Percentiles rank a stretch among this genome's conserved stretches.
Evolutionary conservation across 1,284 basidiomycete species (phyloP).

Genomic region (Cutaneotrichosporon spelunceum): DNA sequence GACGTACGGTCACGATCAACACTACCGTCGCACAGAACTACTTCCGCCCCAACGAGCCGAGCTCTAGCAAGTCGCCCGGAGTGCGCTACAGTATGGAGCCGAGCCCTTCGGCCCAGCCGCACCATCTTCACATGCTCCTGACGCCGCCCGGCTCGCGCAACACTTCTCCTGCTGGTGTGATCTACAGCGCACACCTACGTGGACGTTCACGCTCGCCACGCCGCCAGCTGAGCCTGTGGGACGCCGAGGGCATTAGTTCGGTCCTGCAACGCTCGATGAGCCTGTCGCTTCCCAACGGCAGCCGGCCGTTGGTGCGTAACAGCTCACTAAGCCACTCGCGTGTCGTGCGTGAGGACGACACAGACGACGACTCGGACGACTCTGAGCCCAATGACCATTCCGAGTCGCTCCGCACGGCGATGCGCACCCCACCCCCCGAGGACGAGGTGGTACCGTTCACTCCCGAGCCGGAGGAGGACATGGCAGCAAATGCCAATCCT

Average conservation of each 20-base stretch:
- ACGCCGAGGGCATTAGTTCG: slow-evolving; percentile 36
- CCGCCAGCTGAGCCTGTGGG: slow-evolving; percentile 29
- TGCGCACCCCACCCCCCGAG: slow-evolving; percentile 20
- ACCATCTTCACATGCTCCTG: slow-evolving; percentile 33
- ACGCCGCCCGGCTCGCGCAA: slow-evolving; percentile 42
- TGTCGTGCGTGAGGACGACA: slow-evolving; percentile 14
- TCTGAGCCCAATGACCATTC: slow-evolving; percentile 18
- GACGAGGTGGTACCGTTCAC: slow-evolving; percentile 3
- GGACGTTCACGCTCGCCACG: slow-evolving; percentile 25
- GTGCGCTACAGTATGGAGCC: slow-evolving; percentile 5
- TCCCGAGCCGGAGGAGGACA: slow-evolving; percentile 5
- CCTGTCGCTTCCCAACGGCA: slow-evolving; percentile 13
- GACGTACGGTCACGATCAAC: slow-evolving; percentile 18
- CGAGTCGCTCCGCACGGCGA: slow-evolving; percentile 11
- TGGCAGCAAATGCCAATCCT: slow-evolving; percentile 32
- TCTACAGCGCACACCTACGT: slow-evolving; percentile 20
- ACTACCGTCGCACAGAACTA: slow-evolving; percentile 13
- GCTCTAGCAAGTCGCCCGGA: slow-evolving; percentile 2
- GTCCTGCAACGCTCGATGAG: slow-evolving; percentile 38
- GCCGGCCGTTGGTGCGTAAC: slow-evolving; percentile 19
- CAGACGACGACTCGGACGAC: slow-evolving; percentile 29
- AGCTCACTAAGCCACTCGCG: slow-evolving; percentile 21
- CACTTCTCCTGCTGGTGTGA: slow-evolving; percentile 25
- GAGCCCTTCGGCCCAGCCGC: slow-evolving; percentile 32
- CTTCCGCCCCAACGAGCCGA: slow-evolving; percentile 7